Conservation (phyloP, 2,329 filamentous ascomycete species). For the Fusarium brachygibbosum region DNA sequence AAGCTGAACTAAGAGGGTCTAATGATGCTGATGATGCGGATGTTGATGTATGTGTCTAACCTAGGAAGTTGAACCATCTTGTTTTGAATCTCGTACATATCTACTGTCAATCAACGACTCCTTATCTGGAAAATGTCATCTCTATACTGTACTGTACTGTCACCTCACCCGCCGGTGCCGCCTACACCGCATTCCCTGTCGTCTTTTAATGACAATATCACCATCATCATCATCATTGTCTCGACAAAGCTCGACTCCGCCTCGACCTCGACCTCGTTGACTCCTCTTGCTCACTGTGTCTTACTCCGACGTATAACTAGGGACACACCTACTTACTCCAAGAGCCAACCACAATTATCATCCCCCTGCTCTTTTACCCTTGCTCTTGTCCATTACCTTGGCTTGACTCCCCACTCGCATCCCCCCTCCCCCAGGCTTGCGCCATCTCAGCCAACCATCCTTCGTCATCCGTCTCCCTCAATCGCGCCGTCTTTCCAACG, state of each 20-base stretch:
- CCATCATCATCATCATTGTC: slow-evolving; percentile 23
- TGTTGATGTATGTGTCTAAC: slow-evolving; percentile 10
- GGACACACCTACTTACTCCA: slow-evolving; percentile 22
- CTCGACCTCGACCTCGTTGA: slow-evolving; percentile 6
- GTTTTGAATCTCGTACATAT: slow-evolving; percentile 1
- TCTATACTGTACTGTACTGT: neutral
- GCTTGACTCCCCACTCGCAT: slow-evolving; percentile 35
- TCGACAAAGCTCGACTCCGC: slow-evolving; percentile 23
- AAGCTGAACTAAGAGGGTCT: slow-evolving; percentile 30
- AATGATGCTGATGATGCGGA: slow-evolving; percentile 39
- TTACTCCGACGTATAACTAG: slow-evolving; percentile 28
- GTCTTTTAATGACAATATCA: slow-evolving; percentile 8
- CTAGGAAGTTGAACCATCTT: slow-evolving; percentile 11
- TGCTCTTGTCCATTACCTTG: slow-evolving; percentile 41
- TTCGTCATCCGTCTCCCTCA: slow-evolving; percentile 53
- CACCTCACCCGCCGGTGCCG: slow-evolving; percentile 19
- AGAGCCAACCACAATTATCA: slow-evolving; percentile 33
- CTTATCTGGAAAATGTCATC: slow-evolving; percentile 19
- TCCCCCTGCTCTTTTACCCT: slow-evolving; percentile 39
- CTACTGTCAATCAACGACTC: slow-evolving; percentile 13
- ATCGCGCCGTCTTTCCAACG: slow-evolving; percentile 49
- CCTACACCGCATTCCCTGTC: slow-evolving; percentile 21
- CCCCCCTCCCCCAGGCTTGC: slow-evolving; percentile 43
- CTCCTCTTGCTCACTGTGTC: slow-evolving; percentile 33
- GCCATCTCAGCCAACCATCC: slow-evolving; percentile 54